phyloP scores from a whole-genome alignment of 2,329 filamentous ascomycete species.

The Aspergillus bombycis region DNA sequence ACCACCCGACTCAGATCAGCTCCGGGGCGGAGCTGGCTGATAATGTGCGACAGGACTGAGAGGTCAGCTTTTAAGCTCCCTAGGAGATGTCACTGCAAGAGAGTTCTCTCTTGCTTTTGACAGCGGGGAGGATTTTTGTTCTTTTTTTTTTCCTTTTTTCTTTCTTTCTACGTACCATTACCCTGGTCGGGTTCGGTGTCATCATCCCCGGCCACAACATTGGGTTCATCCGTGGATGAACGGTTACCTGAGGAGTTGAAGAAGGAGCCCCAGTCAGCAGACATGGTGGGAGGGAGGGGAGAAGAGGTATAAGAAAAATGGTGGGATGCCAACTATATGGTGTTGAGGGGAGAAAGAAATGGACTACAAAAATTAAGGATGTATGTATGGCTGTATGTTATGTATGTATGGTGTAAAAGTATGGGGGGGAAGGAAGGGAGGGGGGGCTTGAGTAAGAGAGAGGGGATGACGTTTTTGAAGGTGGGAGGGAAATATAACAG shows the following conservation, averaged over 20 bases:
- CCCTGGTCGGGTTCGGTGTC: constrained; percentile 90
- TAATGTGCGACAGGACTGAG: constrained; percentile 91
- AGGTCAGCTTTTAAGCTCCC: neutral
- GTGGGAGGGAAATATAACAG: neutral
- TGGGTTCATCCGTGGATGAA: constrained; percentile 62
- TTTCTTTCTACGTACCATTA: constrained; percentile 68
- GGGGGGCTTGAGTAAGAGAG: neutral
- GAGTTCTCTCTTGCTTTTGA: neutral
- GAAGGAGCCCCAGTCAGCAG: constrained; percentile 30
- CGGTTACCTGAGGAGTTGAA: constrained; percentile 43
- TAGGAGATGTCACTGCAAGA: neutral
- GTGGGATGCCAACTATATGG: neutral
- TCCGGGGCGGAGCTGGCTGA: constrained; percentile 92
- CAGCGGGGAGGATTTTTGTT: neutral
- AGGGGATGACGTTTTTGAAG: neutral
- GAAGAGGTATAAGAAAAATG: neutral
- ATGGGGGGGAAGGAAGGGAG: neutral
- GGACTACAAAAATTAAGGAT: neutral
- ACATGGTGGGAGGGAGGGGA: constrained; percentile 22
- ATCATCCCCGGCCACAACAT: constrained; percentile 60
- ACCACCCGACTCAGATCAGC: constrained; percentile 94
- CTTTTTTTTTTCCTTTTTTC: neutral
- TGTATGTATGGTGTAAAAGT: neutral
- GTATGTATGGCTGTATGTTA: neutral
- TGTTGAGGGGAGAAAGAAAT: constrained; percentile 3